These are phyloP conservation scores for Xylariaceae sp. DNA, from an alignment of 2,329 filamentous ascomycete species.

Conservation along the genomic window DNA sequence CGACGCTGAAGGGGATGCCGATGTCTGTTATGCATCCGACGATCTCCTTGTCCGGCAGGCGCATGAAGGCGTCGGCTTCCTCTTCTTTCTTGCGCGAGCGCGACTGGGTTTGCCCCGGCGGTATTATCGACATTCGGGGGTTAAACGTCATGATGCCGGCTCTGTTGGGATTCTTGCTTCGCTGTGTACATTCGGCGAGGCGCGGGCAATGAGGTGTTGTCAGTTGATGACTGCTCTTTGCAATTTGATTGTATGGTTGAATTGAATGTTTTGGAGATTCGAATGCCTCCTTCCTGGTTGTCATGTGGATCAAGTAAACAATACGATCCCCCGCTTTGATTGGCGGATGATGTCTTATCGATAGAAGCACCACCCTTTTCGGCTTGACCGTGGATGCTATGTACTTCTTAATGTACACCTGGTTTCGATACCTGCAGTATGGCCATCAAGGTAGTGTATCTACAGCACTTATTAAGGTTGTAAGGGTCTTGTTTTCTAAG, in stretches of 20 bases:
- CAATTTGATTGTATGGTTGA: too few relatives aligned
- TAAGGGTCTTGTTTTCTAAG: too few relatives aligned
- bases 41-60: constrained; percentile 70
- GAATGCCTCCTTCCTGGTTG: too few relatives aligned
- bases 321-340: neutral
- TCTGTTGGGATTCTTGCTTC: constrained; percentile 1
- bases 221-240: too few relatives aligned
- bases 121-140: constrained; percentile 57
- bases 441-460: too few relatives aligned
- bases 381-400: too few relatives aligned
- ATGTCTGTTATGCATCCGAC: constrained; percentile 97
- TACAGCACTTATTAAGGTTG: too few relatives aligned
- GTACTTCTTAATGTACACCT: too few relatives aligned
- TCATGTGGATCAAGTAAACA: constrained; percentile 14
- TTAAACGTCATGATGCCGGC: constrained; percentile 50
- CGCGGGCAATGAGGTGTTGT: too few relatives aligned
- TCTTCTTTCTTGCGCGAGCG: constrained; percentile 56
- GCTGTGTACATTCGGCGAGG: neutral
- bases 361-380: neutral
- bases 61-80: constrained; percentile 55
- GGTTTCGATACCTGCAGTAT: too few relatives aligned
- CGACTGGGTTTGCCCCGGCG: constrained; percentile 45
- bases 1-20: constrained; percentile 79
- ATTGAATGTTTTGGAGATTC: constrained; percentile 12
- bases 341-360: constrained; percentile 1